Evolutionary conservation across 192 early-diverging fungal species (phyloP), one percentile per base, ranked within the genome.

Genomic region (Gaertneriomyces semiglobifer): DNA sequence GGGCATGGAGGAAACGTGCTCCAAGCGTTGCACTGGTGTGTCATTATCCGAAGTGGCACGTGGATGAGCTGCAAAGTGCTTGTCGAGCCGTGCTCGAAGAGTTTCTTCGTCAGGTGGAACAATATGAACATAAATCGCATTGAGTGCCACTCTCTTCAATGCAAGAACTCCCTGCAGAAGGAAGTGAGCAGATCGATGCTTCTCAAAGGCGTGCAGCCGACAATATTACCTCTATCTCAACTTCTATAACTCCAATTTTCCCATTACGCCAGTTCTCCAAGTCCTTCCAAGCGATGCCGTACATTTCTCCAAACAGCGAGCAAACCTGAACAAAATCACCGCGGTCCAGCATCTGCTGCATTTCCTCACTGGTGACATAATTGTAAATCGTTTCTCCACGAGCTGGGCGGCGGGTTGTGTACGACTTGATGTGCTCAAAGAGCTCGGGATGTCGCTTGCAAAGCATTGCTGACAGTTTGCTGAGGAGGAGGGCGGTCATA

Each of bases 341-440:
- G 11, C 69, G 53, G 18, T 70, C 69, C 12, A 78, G 50, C 73
- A 83, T 74, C 4, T 41, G 66, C 52, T 78, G 65, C 74, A 86
- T 78, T 47, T 78, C 78, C 12, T 33, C 61, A n/a, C 63, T 40
- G 14, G 68, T 52, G 5, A 80, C 78, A 63, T 85, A 86, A 16
- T 77, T 71, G 61, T 86, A 86, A 48, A 81, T 61, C 19, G 72
- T 68, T 55, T 86, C 85, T 8, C 78, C 81, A 48, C 64, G 65
- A 4, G 83, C 68, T 14, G 83, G 83, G 10, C 45, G 63, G 18
- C 85, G 72, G 10, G 85, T 83, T 7, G 85, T 86, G 62, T 86
- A 81, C 4, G 79, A 80, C 11, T 81, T 69, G 6, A 67, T 58
- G 44, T 69, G 41, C 4, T 73, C 79, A 58, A 76, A 86, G 7